These are phyloP conservation scores for Eimeria mitis DNA, from an alignment of 169 alveolate genomes.

Conservation along the genomic window DNA sequence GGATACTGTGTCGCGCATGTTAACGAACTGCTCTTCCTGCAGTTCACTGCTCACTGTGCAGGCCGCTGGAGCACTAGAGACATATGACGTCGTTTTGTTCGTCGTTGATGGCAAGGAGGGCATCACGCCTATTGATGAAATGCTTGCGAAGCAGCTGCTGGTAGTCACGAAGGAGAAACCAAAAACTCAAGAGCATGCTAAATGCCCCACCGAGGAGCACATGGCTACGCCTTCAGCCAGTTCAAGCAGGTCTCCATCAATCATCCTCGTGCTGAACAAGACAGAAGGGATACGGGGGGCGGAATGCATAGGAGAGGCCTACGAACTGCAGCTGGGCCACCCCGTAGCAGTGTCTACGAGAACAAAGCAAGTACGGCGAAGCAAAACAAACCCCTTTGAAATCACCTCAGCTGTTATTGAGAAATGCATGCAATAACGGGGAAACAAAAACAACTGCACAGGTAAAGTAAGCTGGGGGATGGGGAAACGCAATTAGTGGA, in stretches of 20 bases:
- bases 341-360: conserved; percentile 83
- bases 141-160: conserved; percentile 80
- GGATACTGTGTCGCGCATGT: background rate
- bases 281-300: conserved; percentile 78
- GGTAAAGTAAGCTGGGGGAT: background rate
- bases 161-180: conserved; percentile 72
- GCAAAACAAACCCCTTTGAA: background rate
- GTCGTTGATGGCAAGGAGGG: conserved; percentile 90
- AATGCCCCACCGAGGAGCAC: conserved; percentile 9
- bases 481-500: background rate
- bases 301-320: conserved; percentile 79
- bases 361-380: conserved; percentile 72
- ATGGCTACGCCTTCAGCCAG: background rate
- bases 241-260: background rate
- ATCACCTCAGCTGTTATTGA: background rate
- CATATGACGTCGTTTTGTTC: conserved; percentile 88
- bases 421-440: background rate
- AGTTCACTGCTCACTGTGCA: background rate
- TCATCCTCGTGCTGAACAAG: conserved; percentile 83
- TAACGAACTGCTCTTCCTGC: background rate
- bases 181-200: background rate
- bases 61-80: conserved; percentile 85
- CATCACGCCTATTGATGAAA: conserved; percentile 87
- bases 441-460: background rate
- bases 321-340: conserved; percentile 82